Base-by-base conservation (phyloP, 345 rosid species). In the Eucalyptus polyanthemos region DNA sequence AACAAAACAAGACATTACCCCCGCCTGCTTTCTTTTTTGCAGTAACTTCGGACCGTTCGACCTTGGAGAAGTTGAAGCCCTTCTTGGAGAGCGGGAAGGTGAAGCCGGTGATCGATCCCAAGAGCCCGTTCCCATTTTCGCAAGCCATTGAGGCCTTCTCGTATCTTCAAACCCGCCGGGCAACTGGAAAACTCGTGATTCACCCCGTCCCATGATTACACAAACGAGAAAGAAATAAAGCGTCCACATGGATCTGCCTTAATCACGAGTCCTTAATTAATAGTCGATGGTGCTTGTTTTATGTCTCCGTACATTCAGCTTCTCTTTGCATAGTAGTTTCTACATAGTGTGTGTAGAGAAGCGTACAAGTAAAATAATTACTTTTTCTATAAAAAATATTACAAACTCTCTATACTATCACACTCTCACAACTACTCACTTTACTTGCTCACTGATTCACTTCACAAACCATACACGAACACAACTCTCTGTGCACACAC, bases 21-120 rank as follows among this genome's bases (percentile, higher is more conserved):
- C 97, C 97, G 5, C 97, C 98, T 47, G 96, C 97, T 83, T 95
- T 96, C 76, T 91, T 96, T 92, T 97, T 97, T 88, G 94, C 93
- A 27, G 97, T 94, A 58, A 95, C 98, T 34, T 95, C 98, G 88
- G 91, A 93, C 31, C 94, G 97, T 24, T 95, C 88, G 2, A 94
- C 94, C 72, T 89, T 96, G 90, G 96, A 95, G 95, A 96, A 96
- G 91, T 88, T 97, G 14, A 95, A 96, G 31, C 95, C 96, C 17
- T 97, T 93, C 88, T 87, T 96, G 72, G 98, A 97, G 89, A 93
- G 94, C 81, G 95, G 96, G 72, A 94, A 95, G 89, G 94, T 96
- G 91, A 96, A 94, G 93, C 93, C 99, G 8, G 90, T 96, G 88
- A 92, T 96, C 60, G 99, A 97, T 87, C 99, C 97, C 13, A 96